Percentiles rank a stretch among this genome's conserved stretches.
Conservation (phyloP, 2,329 filamentous ascomycete genomes). For the Pyricularia pennisetigena region DNA sequence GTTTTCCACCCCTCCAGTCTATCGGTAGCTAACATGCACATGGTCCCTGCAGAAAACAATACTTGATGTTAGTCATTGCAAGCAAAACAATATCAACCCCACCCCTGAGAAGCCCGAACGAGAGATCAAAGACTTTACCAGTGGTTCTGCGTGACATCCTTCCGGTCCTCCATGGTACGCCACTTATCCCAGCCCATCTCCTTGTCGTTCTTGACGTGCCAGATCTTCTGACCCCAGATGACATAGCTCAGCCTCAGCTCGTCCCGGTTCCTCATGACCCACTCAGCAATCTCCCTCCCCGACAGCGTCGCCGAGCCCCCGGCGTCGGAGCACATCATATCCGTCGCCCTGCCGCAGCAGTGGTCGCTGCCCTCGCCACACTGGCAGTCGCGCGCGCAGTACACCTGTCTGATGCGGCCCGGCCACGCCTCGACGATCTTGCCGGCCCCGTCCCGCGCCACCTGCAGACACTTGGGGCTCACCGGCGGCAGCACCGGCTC, state of each 20-base stretch:
- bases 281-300: conserved; percentile 34
- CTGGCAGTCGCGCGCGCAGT: conserved; percentile 21
- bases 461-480: conserved; percentile 22
- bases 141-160: conserved; percentile 30
- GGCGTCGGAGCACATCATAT: conserved; percentile 27
- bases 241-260: conserved; percentile 34
- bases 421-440: conserved; percentile 25
- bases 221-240: conserved; percentile 40
- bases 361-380: conserved; percentile 24
- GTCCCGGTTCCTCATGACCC: conserved; percentile 33
- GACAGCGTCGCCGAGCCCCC: conserved; percentile 25
- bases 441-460: conserved; percentile 23
- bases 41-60: background rate
- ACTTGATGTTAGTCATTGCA: background rate
- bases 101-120: background rate
- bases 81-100: background rate
- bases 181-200: conserved; percentile 29
- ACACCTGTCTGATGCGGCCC: conserved; percentile 22
- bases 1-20: background rate
- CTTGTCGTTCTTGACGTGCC: conserved; percentile 25
- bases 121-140: conserved; percentile 21
- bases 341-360: conserved; percentile 26
- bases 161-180: conserved; percentile 31
- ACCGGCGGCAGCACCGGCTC: conserved; percentile 23
- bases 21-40: conserved; percentile 3